phyloP scores from a whole-genome alignment of 352 stramenopile genomes.

The Globisporangium yorkense region DNA sequence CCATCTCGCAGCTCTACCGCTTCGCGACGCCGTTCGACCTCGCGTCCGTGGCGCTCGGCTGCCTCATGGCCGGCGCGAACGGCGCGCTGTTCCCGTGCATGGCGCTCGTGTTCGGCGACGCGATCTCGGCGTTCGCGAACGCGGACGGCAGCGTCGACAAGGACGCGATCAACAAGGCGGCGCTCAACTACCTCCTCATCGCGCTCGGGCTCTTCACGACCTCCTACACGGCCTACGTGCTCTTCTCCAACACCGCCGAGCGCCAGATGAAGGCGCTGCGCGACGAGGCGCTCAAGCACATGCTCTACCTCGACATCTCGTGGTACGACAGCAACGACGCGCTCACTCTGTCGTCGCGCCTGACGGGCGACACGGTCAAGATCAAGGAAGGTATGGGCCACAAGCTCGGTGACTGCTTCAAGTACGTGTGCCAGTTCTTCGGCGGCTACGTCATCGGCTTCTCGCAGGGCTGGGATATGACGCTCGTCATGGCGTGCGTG shows the following conservation, averaged over 20 bases:
- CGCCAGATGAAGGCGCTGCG: constrained; percentile 44
- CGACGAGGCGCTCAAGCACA: constrained; percentile 24
- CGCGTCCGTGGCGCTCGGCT: constrained; percentile 18
- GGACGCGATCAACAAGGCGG: constrained; percentile 18
- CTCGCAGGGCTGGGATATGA: constrained; percentile 34
- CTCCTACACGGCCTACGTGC: constrained; percentile 22
- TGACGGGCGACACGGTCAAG: constrained; percentile 46
- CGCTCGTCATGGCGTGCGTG: constrained; percentile 39
- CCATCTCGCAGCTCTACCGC: constrained; percentile 28
- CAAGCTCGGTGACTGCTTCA: constrained; percentile 39
- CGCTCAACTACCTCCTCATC: constrained; percentile 24
- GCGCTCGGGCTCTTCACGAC: constrained; percentile 30
- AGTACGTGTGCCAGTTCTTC: constrained; percentile 32
- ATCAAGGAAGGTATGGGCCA: constrained; percentile 53
- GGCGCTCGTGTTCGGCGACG: constrained; percentile 41
- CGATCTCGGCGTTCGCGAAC: constrained; percentile 30
- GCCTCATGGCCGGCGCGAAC: constrained; percentile 30
- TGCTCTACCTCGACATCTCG: constrained; percentile 45
- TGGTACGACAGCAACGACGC: constrained; percentile 46
- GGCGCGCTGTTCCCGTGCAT: constrained; percentile 44
- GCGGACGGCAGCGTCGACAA: constrained; percentile 19
- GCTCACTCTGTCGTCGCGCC: no score
- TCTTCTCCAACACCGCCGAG: constrained; percentile 26
- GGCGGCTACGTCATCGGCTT: constrained; percentile 41
- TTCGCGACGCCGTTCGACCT: constrained; percentile 29